phyloP scores from a whole-genome alignment of 75 land plant genomes.

The Cunninghamia lanceolata region DNA sequence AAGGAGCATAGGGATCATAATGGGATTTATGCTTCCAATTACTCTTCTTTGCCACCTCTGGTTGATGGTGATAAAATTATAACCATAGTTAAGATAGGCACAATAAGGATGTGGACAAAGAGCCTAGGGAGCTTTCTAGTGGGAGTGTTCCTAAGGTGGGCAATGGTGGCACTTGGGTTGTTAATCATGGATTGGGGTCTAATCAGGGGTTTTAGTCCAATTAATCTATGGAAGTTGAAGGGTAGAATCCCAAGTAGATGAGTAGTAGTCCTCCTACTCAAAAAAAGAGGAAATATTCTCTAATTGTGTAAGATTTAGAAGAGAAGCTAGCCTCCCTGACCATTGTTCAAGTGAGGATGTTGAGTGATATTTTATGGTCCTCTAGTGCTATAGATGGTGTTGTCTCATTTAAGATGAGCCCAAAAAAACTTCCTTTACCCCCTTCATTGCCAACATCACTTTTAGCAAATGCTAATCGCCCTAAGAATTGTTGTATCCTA shows the following conservation, averaged over 20 bases:
- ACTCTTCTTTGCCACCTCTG: not conserved
- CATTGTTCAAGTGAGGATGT: not conserved
- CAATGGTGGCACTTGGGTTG: conserved; percentile 10
- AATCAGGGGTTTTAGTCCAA: not conserved
- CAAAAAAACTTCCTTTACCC: conserved; percentile 19
- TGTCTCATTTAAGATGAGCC: not conserved
- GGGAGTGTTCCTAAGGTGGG: conserved; percentile 60
- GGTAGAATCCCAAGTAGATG: conserved; percentile 11
- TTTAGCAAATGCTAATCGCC: too few relatives aligned
- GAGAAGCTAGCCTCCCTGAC: conserved; percentile 28
- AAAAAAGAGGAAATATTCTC: conserved; percentile 78
- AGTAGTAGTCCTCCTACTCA: too few relatives aligned
- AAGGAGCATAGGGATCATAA: not conserved
- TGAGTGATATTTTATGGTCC: not conserved
- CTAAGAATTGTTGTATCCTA: too few relatives aligned
- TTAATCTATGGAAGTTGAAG: conserved; percentile 4
- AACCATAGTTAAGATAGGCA: not conserved
- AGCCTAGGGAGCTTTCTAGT: conserved; percentile 78
- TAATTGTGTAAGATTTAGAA: conserved; percentile 85
- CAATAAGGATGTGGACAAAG: conserved; percentile 34
- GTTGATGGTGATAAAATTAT: not conserved
- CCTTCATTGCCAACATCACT: conserved; percentile 19
- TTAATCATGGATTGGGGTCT: not conserved
- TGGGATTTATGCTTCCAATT: not conserved
- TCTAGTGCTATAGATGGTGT: not conserved